phyloP scores from a whole-genome alignment of 2,329 filamentous ascomycete genomes.

The Sarocladium kiliense region DNA sequence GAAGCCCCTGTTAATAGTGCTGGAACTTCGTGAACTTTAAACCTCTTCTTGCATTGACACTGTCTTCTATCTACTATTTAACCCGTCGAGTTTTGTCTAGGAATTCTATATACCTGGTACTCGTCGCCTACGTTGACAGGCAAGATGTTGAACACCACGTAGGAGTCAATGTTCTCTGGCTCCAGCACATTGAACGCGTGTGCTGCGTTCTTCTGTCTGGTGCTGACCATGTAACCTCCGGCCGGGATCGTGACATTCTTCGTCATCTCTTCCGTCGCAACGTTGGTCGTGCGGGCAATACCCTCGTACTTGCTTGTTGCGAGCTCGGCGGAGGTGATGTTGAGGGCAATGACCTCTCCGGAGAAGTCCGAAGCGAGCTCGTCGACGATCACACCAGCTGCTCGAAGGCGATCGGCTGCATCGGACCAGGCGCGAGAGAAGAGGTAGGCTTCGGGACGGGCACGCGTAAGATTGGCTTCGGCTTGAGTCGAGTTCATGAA shows the following conservation, averaged over 20 bases:
- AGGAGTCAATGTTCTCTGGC: slow-evolving; percentile 27
- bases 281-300: slow-evolving; percentile 14
- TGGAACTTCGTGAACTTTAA: no score
- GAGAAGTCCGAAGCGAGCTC: slow-evolving; percentile 17
- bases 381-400: slow-evolving; percentile 20
- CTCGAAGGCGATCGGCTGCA: slow-evolving; percentile 19
- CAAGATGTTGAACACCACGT: slow-evolving; percentile 23
- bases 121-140: slow-evolving; percentile 23
- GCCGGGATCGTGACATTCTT: slow-evolving; percentile 19
- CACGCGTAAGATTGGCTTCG: slow-evolving; percentile 21
- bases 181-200: slow-evolving; percentile 23
- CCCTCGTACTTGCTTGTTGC: slow-evolving; percentile 21
- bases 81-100: neutral
- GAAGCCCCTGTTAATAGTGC: no score
- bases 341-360: slow-evolving; percentile 21
- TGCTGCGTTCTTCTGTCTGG: slow-evolving; percentile 25
- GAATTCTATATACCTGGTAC: slow-evolving; percentile 23
- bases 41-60: no score
- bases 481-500: slow-evolving; percentile 25
- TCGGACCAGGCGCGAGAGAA: slow-evolving; percentile 23
- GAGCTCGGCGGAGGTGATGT: slow-evolving; percentile 16
- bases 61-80: no score
- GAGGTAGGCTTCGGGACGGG: slow-evolving; percentile 23
- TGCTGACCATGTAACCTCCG: slow-evolving; percentile 24
- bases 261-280: slow-evolving; percentile 15